Conservation (phyloP, 257 asterid genomes). For the Linaria vulgaris region DNA sequence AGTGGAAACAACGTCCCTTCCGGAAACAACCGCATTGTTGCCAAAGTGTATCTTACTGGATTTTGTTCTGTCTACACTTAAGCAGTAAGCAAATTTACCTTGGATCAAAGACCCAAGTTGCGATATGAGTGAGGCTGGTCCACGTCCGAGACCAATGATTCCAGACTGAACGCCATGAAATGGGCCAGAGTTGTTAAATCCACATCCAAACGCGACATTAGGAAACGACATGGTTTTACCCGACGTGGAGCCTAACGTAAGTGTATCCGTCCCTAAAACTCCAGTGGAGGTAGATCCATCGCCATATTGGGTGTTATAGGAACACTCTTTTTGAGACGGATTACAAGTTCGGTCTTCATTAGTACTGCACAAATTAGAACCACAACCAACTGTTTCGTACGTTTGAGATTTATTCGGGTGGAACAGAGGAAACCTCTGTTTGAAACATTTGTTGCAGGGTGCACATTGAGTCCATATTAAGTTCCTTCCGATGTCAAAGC, state of each 20-base stretch:
- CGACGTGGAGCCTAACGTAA: conserved; percentile 38
- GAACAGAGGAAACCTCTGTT: conserved; percentile 34
- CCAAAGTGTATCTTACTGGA: conserved; percentile 58
- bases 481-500: conserved; percentile 49
- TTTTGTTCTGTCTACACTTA: conserved; percentile 35
- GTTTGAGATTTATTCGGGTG: conserved; percentile 24
- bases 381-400: conserved; percentile 15
- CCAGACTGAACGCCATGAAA: conserved; percentile 44
- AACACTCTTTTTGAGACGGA: neutral
- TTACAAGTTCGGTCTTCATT: neutral
- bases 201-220: conserved; percentile 53
- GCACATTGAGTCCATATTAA: conserved; percentile 46
- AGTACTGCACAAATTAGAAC: conserved; percentile 5
- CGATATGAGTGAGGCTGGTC: conserved; percentile 42
- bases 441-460: conserved; percentile 38
- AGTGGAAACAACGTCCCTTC: conserved; percentile 41
- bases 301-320: conserved; percentile 24
- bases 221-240: conserved; percentile 18
- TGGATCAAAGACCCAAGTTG: conserved; percentile 40
- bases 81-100: conserved; percentile 66
- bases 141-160: conserved; percentile 63
- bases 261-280: conserved; percentile 46
- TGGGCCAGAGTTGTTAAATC: conserved; percentile 30
- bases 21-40: conserved; percentile 31
- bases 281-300: conserved; percentile 40